Evolutionary conservation across 73 alveolate genomes (phyloP).

Genomic region (Paramecium sonneborni): DNA sequence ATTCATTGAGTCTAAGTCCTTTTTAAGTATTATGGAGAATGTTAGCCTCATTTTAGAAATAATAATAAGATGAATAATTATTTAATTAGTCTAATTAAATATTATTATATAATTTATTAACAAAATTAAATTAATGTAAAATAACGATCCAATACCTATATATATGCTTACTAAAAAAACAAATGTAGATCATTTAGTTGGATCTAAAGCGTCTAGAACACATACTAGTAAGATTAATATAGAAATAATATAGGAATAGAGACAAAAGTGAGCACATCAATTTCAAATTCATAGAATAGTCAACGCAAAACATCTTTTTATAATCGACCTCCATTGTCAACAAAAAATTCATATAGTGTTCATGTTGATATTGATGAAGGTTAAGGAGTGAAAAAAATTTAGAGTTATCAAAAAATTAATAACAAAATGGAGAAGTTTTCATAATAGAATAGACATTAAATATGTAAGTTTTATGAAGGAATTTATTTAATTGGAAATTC

Average conservation of each 20-base stretch:
- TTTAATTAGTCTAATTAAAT: background rate
- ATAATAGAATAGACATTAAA: background rate
- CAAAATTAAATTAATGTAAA: background rate
- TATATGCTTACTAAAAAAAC: background rate
- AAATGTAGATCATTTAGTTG: background rate
- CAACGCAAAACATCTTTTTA: constrained; percentile 30
- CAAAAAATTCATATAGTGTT: background rate
- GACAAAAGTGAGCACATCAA: background rate
- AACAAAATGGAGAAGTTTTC: constrained; percentile 39
- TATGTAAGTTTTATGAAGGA: constrained; percentile 28
- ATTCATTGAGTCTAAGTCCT: too few relatives aligned
- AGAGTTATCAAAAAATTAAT: constrained; percentile 20
- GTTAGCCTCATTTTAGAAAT: background rate
- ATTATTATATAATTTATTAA: background rate
- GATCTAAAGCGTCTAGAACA: constrained; percentile 18
- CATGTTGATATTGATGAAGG: constrained; percentile 58
- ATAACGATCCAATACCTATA: background rate
- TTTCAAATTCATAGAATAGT: constrained; percentile 42
- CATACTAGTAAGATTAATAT: background rate
- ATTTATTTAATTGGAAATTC: background rate
- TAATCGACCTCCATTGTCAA: constrained; percentile 8
- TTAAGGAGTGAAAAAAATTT: background rate
- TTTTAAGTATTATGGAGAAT: too few relatives aligned
- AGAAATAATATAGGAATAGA: background rate
- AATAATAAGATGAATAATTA: background rate